These are phyloP conservation scores for Buxus sempervirens DNA, from an alignment of 164 flowering plant genomes.

Conservation along the genomic window DNA sequence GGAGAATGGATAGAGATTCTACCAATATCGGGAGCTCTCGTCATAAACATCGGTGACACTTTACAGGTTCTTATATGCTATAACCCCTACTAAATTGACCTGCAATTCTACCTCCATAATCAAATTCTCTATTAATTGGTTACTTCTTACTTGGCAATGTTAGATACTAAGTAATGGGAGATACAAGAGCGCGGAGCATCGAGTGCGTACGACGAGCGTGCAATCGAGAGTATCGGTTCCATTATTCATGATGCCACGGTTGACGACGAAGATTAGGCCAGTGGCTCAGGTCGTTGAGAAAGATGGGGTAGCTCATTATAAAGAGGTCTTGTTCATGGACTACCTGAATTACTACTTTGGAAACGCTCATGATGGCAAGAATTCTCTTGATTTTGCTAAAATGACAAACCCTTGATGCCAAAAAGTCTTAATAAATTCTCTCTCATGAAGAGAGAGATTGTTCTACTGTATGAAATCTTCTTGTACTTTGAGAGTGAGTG, in stretches of 20 bases:
- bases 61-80: slow-evolving; percentile 25
- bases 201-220: slow-evolving; percentile 32
- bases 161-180: slow-evolving; percentile 48
- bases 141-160: not conserved
- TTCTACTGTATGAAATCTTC: too few species aligned
- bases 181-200: slow-evolving; percentile 44
- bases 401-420: not conserved
- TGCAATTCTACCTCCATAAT: too few species aligned
- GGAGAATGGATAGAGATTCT: slow-evolving; percentile 46
- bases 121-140: not conserved
- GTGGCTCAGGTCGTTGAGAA: slow-evolving; percentile 27
- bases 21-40: slow-evolving; percentile 38
- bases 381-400: slow-evolving; percentile 38
- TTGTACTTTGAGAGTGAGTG: too few species aligned
- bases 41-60: slow-evolving; percentile 44
- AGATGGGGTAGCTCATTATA: slow-evolving; percentile 30
- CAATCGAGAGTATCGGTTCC: slow-evolving; percentile 40
- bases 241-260: slow-evolving; percentile 24
- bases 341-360: slow-evolving; percentile 36
- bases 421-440: too few species aligned
- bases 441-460: too few species aligned
- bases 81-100: too few species aligned
- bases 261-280: slow-evolving; percentile 30
- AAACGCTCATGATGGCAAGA: slow-evolving; percentile 40
- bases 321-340: slow-evolving; percentile 29